A percentile compares a stretch with the other conserved stretches of the same genome.
Evolutionary conservation across 306 rosid species (phyloP).

Genomic region (Vigna mungo): DNA sequence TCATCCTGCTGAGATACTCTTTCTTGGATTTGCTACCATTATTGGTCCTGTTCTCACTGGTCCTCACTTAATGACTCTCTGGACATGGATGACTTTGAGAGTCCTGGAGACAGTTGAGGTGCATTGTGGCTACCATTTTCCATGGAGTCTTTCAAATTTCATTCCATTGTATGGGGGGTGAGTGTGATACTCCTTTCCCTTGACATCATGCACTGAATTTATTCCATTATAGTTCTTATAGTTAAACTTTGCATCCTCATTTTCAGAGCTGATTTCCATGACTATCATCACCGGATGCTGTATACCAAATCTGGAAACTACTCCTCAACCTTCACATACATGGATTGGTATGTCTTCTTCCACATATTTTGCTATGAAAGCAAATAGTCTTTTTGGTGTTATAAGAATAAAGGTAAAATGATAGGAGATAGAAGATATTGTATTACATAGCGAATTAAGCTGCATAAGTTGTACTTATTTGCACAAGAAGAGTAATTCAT

Average conservation of each 20-base stretch:
- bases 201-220: slow-evolving; percentile 16
- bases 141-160: slow-evolving; percentile 93
- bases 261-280: slow-evolving; percentile 91
- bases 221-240: neutral
- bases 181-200: slow-evolving; percentile 43
- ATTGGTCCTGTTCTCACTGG: slow-evolving; percentile 95
- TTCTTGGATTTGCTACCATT: slow-evolving; percentile 93
- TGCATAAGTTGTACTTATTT: neutral
- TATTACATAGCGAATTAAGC: neutral
- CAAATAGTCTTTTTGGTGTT: neutral
- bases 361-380: slow-evolving; percentile 14
- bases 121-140: slow-evolving; percentile 93
- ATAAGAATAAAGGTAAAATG: neutral
- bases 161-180: slow-evolving; percentile 95
- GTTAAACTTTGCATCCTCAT: slow-evolving; percentile 39
- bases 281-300: slow-evolving; percentile 93
- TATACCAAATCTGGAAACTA: slow-evolving; percentile 96
- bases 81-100: slow-evolving; percentile 93
- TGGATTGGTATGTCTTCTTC: slow-evolving; percentile 72
- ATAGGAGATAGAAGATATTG: neutral
- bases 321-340: slow-evolving; percentile 91
- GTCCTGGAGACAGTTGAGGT: slow-evolving; percentile 98
- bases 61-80: slow-evolving; percentile 86
- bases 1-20: slow-evolving; percentile 97
- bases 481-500: neutral